These are phyloP conservation scores for Beauveria asiatica DNA, from an alignment of 2,329 filamentous ascomycete species.

Conservation along the genomic window DNA sequence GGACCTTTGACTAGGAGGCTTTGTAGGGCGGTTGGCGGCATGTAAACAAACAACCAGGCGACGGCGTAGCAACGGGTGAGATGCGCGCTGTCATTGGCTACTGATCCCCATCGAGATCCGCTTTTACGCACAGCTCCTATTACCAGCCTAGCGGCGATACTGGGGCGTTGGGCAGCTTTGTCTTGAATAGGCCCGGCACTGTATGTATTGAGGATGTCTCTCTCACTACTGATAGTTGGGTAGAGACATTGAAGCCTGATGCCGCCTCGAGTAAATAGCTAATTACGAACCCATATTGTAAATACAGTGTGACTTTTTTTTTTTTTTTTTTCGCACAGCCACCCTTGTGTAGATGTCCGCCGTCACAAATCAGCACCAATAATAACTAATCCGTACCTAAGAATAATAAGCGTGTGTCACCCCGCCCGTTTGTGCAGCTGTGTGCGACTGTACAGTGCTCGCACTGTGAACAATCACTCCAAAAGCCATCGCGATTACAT, in stretches of 20 bases:
- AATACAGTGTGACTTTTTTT: no score
- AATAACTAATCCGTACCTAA: no score
- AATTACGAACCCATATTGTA: no score
- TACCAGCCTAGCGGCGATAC: not conserved
- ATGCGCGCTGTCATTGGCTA: slow-evolving; percentile 17
- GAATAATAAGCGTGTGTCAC: not conserved
- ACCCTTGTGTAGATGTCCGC: no score
- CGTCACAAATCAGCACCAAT: no score
- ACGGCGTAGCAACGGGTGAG: slow-evolving; percentile 24
- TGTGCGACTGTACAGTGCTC: no score
- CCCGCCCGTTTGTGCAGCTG: not conserved
- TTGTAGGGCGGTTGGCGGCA: not conserved
- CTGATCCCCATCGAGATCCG: not conserved
- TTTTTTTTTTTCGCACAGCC: no score
- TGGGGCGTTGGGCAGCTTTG: not conserved
- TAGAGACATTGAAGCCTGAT: not conserved
- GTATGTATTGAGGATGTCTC: not conserved
- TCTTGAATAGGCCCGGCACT: not conserved
- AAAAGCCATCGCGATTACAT: no score
- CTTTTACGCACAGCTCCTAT: not conserved
- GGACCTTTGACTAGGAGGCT: not conserved
- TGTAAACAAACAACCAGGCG: slow-evolving; percentile 28
- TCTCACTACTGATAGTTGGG: not conserved
- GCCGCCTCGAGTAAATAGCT: not conserved
- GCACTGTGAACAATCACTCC: no score